These are phyloP conservation scores for Tetracladium marchalianum DNA, from an alignment of 495 filamentous ascomycete genomes.

Conservation along the genomic window DNA sequence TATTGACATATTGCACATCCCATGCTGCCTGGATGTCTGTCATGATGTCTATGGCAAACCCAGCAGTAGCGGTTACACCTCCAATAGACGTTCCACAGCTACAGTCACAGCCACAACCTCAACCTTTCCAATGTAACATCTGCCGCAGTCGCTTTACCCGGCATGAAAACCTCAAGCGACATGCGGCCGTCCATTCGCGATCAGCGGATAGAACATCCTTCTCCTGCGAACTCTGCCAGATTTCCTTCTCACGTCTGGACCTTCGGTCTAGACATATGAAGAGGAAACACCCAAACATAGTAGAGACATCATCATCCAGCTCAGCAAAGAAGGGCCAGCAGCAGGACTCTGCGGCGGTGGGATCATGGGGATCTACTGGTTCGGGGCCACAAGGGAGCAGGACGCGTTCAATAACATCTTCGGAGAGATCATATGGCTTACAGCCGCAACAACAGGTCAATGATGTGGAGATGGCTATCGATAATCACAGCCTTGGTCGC, in stretches of 20 bases:
- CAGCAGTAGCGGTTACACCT: background rate
- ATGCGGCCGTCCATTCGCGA: conserved; percentile 25
- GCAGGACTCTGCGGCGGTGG: background rate
- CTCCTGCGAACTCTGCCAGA: conserved; percentile 22
- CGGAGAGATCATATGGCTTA: conserved; percentile 5
- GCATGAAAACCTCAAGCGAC: conserved; percentile 32
- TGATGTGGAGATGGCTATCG: conserved; percentile 5
- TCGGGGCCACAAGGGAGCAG: background rate
- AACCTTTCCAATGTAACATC: conserved; percentile 27
- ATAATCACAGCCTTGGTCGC: background rate
- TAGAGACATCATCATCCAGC: conserved; percentile 3
- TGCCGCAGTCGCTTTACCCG: conserved; percentile 29
- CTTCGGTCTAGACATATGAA: conserved; percentile 28
- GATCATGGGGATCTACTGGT: background rate
- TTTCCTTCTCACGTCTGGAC: conserved; percentile 25
- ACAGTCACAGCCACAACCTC: conserved; percentile 9
- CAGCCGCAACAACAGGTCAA: conserved; percentile 1
- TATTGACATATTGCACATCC: no score
- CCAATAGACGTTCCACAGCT: no score
- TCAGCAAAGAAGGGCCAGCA: conserved; percentile 4
- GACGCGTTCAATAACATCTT: background rate
- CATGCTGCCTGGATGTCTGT: background rate
- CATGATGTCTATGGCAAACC: conserved; percentile 1
- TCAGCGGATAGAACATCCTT: conserved; percentile 18
- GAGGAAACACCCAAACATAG: conserved; percentile 26